A percentile compares a stretch with the other conserved stretches of the same genome.
Conservation (phyloP, 768 basidiomycete genomes). For the Lentinula sp. region DNA sequence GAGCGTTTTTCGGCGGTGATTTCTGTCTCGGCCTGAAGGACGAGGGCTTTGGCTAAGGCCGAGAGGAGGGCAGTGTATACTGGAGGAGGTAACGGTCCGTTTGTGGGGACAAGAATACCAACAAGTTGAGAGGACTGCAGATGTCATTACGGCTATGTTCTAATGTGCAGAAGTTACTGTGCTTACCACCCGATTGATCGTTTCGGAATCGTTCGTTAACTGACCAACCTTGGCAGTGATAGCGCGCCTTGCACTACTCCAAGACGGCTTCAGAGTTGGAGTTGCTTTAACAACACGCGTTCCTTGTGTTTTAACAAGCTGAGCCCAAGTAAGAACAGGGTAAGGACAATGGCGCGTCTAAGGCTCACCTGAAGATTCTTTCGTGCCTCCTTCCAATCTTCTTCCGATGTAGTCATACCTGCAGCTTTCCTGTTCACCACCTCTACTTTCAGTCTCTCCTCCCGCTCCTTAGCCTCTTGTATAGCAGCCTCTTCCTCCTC, state of each 20-base stretch:
- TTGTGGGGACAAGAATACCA: conserved; percentile 25
- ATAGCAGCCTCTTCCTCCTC: conserved; percentile 24
- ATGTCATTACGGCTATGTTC: neutral
- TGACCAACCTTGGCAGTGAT: conserved; percentile 88
- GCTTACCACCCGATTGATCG: conserved; percentile 63
- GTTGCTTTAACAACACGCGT: conserved; percentile 61
- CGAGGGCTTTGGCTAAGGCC: conserved; percentile 81
- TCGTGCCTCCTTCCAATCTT: conserved; percentile 62
- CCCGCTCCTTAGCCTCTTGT: conserved; percentile 27
- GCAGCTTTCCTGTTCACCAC: conserved; percentile 32
- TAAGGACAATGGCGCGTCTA: neutral
- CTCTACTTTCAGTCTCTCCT: conserved; percentile 28
- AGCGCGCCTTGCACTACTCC: conserved; percentile 64
- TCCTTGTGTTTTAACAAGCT: conserved; percentile 61
- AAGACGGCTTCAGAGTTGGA: conserved; percentile 47
- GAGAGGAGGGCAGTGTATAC: conserved; percentile 77
- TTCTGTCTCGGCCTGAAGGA: conserved; percentile 91
- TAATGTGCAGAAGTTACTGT: neutral
- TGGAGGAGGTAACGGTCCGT: conserved; percentile 21
- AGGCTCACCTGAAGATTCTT: conserved; percentile 43
- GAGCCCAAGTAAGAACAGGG: conserved; percentile 2
- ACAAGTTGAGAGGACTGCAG: conserved; percentile 33
- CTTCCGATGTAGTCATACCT: conserved; percentile 48
- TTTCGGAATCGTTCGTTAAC: conserved; percentile 61
- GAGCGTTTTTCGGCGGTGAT: conserved; percentile 83